Evolutionary conservation across 257 asterid genomes (phyloP), one percentile per base, ranked within the genome.

Genomic region (Jasminum sambac): DNA sequence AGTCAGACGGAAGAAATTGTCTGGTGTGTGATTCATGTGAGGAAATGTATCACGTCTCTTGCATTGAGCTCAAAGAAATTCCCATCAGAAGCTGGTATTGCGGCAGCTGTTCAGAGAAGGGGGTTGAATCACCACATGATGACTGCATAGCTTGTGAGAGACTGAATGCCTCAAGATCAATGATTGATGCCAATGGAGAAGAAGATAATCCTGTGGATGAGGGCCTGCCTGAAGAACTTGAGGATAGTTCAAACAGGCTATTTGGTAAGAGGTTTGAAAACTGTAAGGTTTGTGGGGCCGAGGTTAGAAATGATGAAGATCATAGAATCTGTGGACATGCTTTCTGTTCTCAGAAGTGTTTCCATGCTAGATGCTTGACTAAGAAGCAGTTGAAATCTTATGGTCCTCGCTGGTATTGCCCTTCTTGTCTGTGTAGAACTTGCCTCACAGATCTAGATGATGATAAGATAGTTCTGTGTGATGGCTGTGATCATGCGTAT

Each of bases 1-100:
- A 81, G 68, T 84, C 91, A 1, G 90, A 91, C 74, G 97, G 93
- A 72, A 80, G 72, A 74, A 81, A 80, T 64, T 79, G 88, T 77
- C 84, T 95, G 66, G 88, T 88, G 50, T 95, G 99, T 63, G 98
- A 95, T 78, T 88, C 95, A 3, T 91, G 99, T 8, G 99, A 95
- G 71, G 91, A 83, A 63, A 89, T 95, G 78, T 88, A 89, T 69
- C 99, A 91, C 67, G 79, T 88, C 55, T 82, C 90, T 76, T 95
- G 99, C 66, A 84, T 88, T 7, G 82, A 88, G 73, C 99, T 88
- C 26, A 78, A 76, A 83, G 95, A 87, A 77, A 88, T 89, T 52
- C 95, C 98, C 12, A 43, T 63, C 48, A 87, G 76, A 77, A 89
- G 84, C 77, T 95, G 99, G 99, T 91, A 83, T 37, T 95, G 99